Conservation (phyloP, 2,329 filamentous ascomycete species). For the Cercospora brassicicola region DNA sequence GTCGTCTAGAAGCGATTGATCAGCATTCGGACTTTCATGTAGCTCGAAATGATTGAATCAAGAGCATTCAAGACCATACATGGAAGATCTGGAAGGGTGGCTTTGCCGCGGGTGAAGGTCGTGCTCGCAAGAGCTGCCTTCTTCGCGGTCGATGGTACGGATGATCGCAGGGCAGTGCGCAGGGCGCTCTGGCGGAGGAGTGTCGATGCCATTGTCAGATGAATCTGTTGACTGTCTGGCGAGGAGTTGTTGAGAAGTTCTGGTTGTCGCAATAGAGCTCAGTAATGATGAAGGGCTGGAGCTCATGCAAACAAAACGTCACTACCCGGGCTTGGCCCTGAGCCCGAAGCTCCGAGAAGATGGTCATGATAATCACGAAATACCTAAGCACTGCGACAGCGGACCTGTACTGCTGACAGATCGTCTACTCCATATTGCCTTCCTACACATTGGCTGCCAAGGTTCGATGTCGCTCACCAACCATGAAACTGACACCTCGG, state of each 20-base stretch:
- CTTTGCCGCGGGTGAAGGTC: conserved; percentile 81
- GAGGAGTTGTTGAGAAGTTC: background rate
- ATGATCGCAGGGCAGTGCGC: conserved; percentile 70
- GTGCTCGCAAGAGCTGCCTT: conserved; percentile 68
- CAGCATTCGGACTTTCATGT: background rate
- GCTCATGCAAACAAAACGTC: conserved; percentile 6
- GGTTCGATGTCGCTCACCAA: background rate
- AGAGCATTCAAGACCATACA: conserved; percentile 53
- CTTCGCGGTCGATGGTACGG: conserved; percentile 59
- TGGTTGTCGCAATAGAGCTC: conserved; percentile 4
- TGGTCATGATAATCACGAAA: background rate
- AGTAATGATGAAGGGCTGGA: background rate
- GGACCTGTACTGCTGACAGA: background rate
- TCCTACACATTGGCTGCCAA: background rate
- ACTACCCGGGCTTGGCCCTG: background rate
- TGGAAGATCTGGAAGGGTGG: conserved; percentile 83
- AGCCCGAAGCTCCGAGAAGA: conserved; percentile 6
- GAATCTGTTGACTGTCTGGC: background rate
- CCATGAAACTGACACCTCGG: background rate
- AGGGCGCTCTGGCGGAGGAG: conserved; percentile 70
- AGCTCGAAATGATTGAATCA: background rate
- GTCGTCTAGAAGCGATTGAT: conserved; percentile 64
- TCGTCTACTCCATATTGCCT: background rate
- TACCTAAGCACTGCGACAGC: background rate
- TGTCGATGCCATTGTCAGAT: conserved; percentile 65